Conservation (phyloP, 768 basidiomycete species). For the Mycena sanguinolenta region DNA sequence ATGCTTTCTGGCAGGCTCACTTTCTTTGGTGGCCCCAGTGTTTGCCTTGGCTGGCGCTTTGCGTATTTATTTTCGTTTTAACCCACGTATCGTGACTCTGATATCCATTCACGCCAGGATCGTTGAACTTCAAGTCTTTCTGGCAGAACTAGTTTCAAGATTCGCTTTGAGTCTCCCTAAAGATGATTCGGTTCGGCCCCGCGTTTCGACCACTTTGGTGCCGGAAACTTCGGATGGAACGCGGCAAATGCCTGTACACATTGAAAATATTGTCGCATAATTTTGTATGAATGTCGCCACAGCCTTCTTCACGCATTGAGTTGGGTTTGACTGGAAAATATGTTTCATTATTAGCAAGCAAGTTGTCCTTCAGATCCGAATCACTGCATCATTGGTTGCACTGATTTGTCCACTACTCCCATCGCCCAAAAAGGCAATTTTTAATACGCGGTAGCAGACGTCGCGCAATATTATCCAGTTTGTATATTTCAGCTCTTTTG, state of each 20-base stretch:
- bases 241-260: conserved; percentile 14
- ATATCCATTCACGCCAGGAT: conserved; percentile 8
- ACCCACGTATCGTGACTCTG: no score
- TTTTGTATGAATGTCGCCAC: no score
- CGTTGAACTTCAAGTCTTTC: conserved; percentile 31
- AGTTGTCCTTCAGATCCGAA: no score
- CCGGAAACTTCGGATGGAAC: conserved; percentile 12
- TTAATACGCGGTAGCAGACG: no score
- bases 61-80: conserved; percentile 20
- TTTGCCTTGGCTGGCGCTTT: conserved; percentile 25
- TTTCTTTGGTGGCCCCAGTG: conserved; percentile 6
- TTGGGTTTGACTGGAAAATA: no score
- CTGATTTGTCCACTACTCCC: no score
- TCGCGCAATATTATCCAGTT: no score
- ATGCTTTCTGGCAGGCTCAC: neutral
- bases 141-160: conserved; percentile 27
- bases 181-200: conserved; percentile 7
- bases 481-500: no score
- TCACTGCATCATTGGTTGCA: no score
- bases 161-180: conserved; percentile 25
- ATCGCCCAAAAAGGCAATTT: no score
- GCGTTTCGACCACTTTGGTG: conserved; percentile 1
- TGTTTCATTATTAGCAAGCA: no score
- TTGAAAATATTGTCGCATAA: neutral
- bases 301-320: no score